Base-by-base conservation (phyloP, 2,329 filamentous ascomycete genomes). In the Colletotrichum kahawae region DNA sequence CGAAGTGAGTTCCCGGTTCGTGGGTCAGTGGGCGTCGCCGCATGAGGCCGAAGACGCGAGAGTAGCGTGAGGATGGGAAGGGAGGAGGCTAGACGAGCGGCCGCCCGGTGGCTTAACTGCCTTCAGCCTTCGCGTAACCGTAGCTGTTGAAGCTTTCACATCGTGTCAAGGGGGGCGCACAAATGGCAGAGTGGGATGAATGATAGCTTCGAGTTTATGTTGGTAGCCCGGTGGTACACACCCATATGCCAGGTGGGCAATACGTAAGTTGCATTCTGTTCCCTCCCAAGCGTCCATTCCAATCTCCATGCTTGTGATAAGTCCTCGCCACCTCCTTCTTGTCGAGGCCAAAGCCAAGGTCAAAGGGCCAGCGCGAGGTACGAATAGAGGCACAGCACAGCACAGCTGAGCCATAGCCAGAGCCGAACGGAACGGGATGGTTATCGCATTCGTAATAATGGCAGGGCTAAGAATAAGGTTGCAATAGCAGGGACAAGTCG, bases 381-480 rank as follows among this genome's bases (percentile, higher is more conserved):
- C 13, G 43, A 66, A 38, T 56, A 29, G 51, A 38, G 34, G 14
- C 38, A n/a, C 36, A 69, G 64, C 38, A 43, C 36, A 69, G 64
- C 38, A 33, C 48, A 70, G 51, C 21, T 56, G 38, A 57, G 71
- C 62, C 24, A 57, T 21, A 67, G 54, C 14, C 54, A 54, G 38
- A 64, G 29, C 29, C 38, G 51, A 64, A 70, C 24, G n/a, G 51
- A 64, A 70, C 24, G n/a, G 6, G 27, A 62, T 51, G 59, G 43
- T 36, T 72, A 67, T 72, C 48, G 16, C 31, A 29, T 29, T 67
- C 56, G 34, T 24, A 36, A 36, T 63, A 64, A 57, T 36, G 62
- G 51, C 69, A 64, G 57, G 72, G 63, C 69, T 72, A 60, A 57
- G 68, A 66, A 67, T 75, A 75, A 75, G 72, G 72, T 75, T 75